Conservation (phyloP, 2,329 filamentous ascomycete genomes). For the Nannizziopsis barbatae region DNA sequence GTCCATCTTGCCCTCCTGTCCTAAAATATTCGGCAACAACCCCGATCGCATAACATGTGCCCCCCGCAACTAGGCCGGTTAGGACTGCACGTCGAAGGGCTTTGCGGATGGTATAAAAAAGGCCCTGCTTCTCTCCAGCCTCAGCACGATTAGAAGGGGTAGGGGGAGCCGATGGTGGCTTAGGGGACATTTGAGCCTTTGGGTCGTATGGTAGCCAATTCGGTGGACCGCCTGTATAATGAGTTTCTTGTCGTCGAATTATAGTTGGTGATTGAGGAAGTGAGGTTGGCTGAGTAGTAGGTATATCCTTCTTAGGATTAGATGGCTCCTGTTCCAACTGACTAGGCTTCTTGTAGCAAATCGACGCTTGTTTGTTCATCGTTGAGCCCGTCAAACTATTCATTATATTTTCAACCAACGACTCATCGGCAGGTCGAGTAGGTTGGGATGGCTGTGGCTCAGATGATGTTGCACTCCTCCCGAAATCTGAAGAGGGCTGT, state of each 20-base stretch:
- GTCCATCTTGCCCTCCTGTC: constrained; percentile 31
- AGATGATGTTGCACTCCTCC: no score
- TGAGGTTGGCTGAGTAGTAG: constrained; percentile 16
- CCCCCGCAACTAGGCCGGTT: constrained; percentile 27
- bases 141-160: background rate
- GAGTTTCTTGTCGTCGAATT: constrained; percentile 9
- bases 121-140: constrained; percentile 2
- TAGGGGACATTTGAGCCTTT: background rate
- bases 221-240: constrained; percentile 16
- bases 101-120: constrained; percentile 16
- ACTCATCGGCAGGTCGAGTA: no score
- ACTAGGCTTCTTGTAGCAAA: background rate
- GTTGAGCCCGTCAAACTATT: no score
- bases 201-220: constrained; percentile 20
- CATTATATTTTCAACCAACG: no score
- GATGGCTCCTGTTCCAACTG: constrained; percentile 11
- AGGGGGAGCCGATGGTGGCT: background rate
- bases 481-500: no score
- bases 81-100: constrained; percentile 26
- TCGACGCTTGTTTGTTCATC: no score
- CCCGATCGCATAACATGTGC: constrained; percentile 33
- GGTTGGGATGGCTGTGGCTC: no score
- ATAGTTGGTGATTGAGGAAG: constrained; percentile 4
- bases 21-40: constrained; percentile 34
- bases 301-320: constrained; percentile 4